Evolutionary conservation across 164 flowering plant species (phyloP), one percentile per base, ranked within the genome.

Genomic region (Sedum album): DNA sequence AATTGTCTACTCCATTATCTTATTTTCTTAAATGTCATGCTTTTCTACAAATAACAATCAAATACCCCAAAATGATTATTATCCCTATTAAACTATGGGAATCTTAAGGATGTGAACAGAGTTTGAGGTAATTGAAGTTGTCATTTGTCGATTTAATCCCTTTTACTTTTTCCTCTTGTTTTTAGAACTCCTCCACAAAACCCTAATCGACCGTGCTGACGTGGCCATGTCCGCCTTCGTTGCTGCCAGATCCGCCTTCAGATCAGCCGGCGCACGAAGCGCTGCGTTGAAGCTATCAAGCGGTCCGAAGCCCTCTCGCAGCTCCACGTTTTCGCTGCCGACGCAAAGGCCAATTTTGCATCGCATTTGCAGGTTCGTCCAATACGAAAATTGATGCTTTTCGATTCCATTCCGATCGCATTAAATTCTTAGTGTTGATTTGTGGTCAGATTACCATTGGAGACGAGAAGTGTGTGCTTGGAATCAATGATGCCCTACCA

Each of bases 401-500:
- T 15, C 31, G 60, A 0, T 51, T 20, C 51, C 15, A 25, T 35
- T n/a, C 23, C 10, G 63, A 0, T 63, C 39, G 46, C 5, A 2
- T 0, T 31, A 1, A 15, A 31, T 2, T 20, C 51, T 38, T n/a
- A 10, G n/a, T 49, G 20, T 25, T 3, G 30, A 2, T 26, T 13
- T 48, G 33, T 7, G 21, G 20, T 31, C 75, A 89, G 96, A 79
- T 80, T 83, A 23, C 86, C 96, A 1, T 86, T 90, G 63, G 93
- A 82, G 79, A 41, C 85, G 90, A 87, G 91, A 76, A 72, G 80
- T 76, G 46, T 41, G 26, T 80, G 84, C 60, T 78, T 88, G 51
- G 88, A 86, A 30, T 76, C 95, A 11, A 70, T 89, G 87, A 76
- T 91, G 71, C 97, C 97, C 15, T 82, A 78, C 76, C 95, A 91